These are phyloP conservation scores for Mycogone perniciosa DNA, from an alignment of 2,329 filamentous ascomycete genomes.

Conservation along the genomic window DNA sequence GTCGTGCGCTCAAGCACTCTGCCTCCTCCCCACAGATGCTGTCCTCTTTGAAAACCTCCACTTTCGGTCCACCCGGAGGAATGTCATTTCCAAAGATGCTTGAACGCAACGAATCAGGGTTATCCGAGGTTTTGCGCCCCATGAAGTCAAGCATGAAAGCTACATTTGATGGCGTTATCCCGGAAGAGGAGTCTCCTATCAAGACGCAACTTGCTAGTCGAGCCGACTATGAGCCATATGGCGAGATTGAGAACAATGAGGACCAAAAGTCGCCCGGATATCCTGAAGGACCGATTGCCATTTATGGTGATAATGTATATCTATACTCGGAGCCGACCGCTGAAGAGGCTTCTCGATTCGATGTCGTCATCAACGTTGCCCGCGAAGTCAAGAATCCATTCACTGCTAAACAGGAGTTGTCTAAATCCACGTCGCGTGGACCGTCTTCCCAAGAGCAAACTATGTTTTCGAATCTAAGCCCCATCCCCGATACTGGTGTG, in stretches of 20 bases:
- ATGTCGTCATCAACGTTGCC: constrained; percentile 79
- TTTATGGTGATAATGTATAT: constrained; percentile 71
- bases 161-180: constrained; percentile 38
- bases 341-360: constrained; percentile 69
- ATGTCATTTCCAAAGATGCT: constrained; percentile 59
- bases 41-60: constrained; percentile 50
- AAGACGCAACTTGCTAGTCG: constrained; percentile 56
- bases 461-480: constrained; percentile 26
- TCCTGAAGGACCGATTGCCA: constrained; percentile 73
- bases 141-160: constrained; percentile 36
- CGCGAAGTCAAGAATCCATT: constrained; percentile 78
- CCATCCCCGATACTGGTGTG: constrained; percentile 47
- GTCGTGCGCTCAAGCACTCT: constrained; percentile 59
- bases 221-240: constrained; percentile 49
- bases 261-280: constrained; percentile 78
- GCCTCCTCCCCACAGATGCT: constrained; percentile 63
- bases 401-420: constrained; percentile 27
- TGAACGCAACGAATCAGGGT: constrained; percentile 52
- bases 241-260: constrained; percentile 65
- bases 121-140: constrained; percentile 53
- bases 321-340: constrained; percentile 75
- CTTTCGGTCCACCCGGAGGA: constrained; percentile 54
- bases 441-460: constrained; percentile 4
- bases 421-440: constrained; percentile 1
- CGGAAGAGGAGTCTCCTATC: constrained; percentile 53